Conservation (phyloP, 2,329 filamentous ascomycete genomes). For the Claviceps fusiformis region DNA sequence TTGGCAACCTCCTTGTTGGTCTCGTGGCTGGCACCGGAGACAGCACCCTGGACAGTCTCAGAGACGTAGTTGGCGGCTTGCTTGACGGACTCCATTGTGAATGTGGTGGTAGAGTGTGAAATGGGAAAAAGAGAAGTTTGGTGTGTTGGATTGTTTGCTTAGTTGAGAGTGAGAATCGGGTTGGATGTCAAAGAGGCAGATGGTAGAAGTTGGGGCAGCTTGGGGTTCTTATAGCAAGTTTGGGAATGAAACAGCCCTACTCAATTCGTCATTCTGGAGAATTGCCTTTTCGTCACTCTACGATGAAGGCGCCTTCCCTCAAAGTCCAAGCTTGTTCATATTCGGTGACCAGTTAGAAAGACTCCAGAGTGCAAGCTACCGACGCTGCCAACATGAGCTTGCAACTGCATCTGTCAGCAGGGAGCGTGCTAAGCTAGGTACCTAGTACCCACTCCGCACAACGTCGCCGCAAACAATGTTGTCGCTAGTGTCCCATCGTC, state of each 20-base stretch:
- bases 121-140: not conserved
- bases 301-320: not conserved
- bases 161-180: too few species aligned
- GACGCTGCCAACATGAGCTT: too few species aligned
- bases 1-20: slow-evolving; percentile 58
- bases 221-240: slow-evolving; percentile 2
- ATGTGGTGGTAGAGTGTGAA: slow-evolving; percentile 3
- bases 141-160: not conserved
- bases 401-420: not conserved
- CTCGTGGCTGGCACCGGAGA: slow-evolving; percentile 49
- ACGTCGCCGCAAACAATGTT: too few species aligned
- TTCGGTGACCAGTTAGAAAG: not conserved
- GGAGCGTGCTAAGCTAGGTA: too few species aligned
- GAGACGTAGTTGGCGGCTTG: slow-evolving; percentile 57
- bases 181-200: too few species aligned
- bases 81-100: slow-evolving; percentile 37
- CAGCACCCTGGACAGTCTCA: slow-evolving; percentile 47
- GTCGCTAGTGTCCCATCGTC: too few species aligned
- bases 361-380: too few species aligned
- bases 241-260: not conserved
- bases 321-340: not conserved
- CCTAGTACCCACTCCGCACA: too few species aligned
- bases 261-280: not conserved
- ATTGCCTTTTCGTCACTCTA: not conserved
- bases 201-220: not conserved